A percentile compares a stretch with the other conserved stretches of the same genome.
Evolutionary conservation across 495 filamentous ascomycete genomes (phyloP).

Genomic region (Penicillium paxilli): DNA sequence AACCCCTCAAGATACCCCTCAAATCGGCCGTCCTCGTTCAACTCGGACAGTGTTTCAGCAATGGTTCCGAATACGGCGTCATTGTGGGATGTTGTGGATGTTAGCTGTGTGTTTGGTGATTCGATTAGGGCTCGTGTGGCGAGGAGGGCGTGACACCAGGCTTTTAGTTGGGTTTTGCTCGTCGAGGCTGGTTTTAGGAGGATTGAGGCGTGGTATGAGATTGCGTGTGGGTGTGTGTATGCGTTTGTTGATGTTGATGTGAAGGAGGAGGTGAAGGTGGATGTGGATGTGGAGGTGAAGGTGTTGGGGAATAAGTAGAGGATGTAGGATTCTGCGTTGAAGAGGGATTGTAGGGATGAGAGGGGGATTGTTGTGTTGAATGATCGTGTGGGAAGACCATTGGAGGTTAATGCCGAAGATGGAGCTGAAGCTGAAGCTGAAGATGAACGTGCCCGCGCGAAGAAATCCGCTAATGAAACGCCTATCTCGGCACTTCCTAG

Average conservation of each 20-base stretch:
- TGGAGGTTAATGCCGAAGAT: no score
- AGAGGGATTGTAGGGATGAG: constrained; percentile 17
- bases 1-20: constrained; percentile 41
- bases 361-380: constrained; percentile 23
- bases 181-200: constrained; percentile 62
- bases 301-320: constrained; percentile 18
- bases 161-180: constrained; percentile 56
- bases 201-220: constrained; percentile 52
- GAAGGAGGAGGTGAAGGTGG: no score
- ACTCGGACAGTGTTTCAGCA: constrained; percentile 12
- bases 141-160: constrained; percentile 74
- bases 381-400: no score
- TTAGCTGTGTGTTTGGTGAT: background rate
- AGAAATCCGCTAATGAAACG: constrained; percentile 29
- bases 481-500: constrained; percentile 37
- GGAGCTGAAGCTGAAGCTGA: no score
- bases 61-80: background rate
- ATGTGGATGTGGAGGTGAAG: no score
- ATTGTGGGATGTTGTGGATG: background rate
- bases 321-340: constrained; percentile 32
- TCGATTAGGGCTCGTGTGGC: constrained; percentile 37
- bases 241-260: background rate
- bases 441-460: constrained; percentile 9
- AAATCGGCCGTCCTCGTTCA: constrained; percentile 44
- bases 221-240: no score